Evolutionary conservation across 148 eudicot genomes (phyloP), one percentile per base, ranked within the genome.

Genomic region (Chenopodium quinoa): DNA sequence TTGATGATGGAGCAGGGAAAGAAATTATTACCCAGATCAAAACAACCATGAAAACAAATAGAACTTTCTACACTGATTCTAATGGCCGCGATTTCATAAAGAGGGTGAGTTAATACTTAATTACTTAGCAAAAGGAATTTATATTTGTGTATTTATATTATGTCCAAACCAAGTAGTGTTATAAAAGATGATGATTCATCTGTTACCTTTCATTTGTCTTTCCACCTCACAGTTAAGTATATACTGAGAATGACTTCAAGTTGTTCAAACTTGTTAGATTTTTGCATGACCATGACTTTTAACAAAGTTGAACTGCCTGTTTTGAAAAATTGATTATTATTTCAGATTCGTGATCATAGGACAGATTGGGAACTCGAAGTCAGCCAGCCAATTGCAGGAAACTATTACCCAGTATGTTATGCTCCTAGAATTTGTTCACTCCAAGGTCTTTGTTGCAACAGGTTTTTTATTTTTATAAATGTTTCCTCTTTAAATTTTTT

Each of bases 21-120:
- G 96, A 92, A 86, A 83, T 92, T 62, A 81, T 80, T 9, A 84
- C 92, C 79, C 91, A 87, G 77, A 85, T 91, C 27, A 87, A 85
- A 60, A 87, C 96, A 13, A 71, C 78, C 79, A 86, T 92, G 89
- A 83, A 83, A 86, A 92, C 91, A 23, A 91, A 91, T 71, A 87
- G 52, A 82, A 89, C 92, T 68, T 92, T 92, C 83, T 92, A 87
- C 70, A 92, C 96, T 60, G 96, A 92, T 88, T 92, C 96, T 71
- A 92, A 91, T 77, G 96, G 93, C 14, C 89, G 96, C 56, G 96
- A 92, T 83, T 91, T 92, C 78, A 87, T 92, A 71, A 84, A 84
- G 86, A 92, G 96, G 92, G 96, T 92, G 82, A 83, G 85, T 77
- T 81, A 17, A 83, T 71, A 60, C 72, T 47, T 69, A 22, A 17